Evolutionary conservation across 345 rosid genomes (phyloP).

Genomic region (Eucalyptus urophylla): DNA sequence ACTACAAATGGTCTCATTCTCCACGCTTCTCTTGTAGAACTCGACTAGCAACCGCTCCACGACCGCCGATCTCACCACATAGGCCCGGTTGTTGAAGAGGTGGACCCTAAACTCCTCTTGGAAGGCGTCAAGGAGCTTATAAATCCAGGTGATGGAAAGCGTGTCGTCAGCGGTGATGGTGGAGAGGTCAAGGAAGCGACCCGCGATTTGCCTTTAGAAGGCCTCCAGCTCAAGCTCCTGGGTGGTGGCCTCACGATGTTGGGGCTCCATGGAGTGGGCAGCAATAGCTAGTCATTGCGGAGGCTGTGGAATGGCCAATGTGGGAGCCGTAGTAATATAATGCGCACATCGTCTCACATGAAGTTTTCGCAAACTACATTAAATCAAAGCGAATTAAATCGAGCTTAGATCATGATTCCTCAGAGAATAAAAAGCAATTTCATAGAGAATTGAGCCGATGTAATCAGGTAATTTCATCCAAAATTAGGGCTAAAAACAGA

Average conservation of each 20-base stretch:
- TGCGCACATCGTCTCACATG: conserved; percentile 27
- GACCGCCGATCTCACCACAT: too few species aligned
- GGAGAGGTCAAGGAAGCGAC: conserved; percentile 7
- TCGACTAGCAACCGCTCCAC: too few species aligned
- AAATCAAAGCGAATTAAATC: background rate
- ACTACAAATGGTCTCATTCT: too few species aligned
- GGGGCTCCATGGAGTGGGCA: background rate
- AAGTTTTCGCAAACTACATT: background rate
- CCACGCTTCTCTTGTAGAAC: too few species aligned
- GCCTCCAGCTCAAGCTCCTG: conserved; percentile 1
- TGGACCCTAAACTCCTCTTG: conserved; percentile 18
- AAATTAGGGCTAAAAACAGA: background rate
- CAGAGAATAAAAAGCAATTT: background rate
- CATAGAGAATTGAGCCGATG: background rate
- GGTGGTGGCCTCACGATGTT: background rate
- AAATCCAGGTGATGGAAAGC: conserved; percentile 25
- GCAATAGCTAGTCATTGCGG: conserved; percentile 20
- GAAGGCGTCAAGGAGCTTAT: conserved; percentile 19
- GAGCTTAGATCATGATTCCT: background rate
- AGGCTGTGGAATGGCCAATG: conserved; percentile 19
- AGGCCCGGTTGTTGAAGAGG: background rate
- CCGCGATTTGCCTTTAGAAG: conserved; percentile 7
- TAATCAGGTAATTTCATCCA: background rate
- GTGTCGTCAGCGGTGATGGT: conserved; percentile 2
- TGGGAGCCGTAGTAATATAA: conserved; percentile 32